Percentiles rank a stretch among this genome's conserved stretches.
Evolutionary conservation across 2,329 filamentous ascomycete species (phyloP).

Genomic region (Trichoderma aggressivum): DNA sequence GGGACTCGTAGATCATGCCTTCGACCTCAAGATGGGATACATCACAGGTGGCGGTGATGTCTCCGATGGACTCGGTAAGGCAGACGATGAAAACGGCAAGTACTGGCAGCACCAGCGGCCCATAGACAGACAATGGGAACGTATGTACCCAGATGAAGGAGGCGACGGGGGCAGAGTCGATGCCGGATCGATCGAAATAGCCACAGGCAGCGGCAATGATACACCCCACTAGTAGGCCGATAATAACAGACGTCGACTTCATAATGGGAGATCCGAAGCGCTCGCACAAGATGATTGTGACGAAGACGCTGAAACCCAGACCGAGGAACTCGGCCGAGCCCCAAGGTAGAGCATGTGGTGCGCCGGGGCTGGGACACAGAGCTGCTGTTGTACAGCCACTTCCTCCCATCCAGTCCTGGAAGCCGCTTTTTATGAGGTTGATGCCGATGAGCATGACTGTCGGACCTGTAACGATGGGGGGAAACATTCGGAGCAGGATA

Average conservation of each 20-base stretch:
- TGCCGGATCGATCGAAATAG: constrained; percentile 72
- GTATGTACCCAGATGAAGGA: constrained; percentile 80
- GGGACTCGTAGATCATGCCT: constrained; percentile 67
- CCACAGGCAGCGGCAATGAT: constrained; percentile 74
- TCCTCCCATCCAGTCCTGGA: constrained; percentile 76
- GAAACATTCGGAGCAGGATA: constrained; percentile 69
- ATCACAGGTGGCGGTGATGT: constrained; percentile 78
- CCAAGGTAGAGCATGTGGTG: constrained; percentile 72
- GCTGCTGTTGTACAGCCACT: constrained; percentile 56
- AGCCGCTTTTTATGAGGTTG: constrained; percentile 66
- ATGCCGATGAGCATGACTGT: constrained; percentile 71
- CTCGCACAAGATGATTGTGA: constrained; percentile 76
- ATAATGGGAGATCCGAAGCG: constrained; percentile 80
- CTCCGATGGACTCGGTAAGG: constrained; percentile 75
- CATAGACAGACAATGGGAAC: constrained; percentile 69
- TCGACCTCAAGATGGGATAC: constrained; percentile 73
- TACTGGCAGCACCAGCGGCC: constrained; percentile 68
- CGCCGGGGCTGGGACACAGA: constrained; percentile 63
- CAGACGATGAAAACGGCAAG: constrained; percentile 69
- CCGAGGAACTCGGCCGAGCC: constrained; percentile 74
- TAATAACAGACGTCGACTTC: constrained; percentile 74
- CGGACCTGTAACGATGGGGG: constrained; percentile 73
- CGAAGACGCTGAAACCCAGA: constrained; percentile 75
- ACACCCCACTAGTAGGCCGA: constrained; percentile 71
- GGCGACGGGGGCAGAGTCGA: constrained; percentile 66